Conservation (phyloP, 257 asterid species). For the Ilex asprella region DNA sequence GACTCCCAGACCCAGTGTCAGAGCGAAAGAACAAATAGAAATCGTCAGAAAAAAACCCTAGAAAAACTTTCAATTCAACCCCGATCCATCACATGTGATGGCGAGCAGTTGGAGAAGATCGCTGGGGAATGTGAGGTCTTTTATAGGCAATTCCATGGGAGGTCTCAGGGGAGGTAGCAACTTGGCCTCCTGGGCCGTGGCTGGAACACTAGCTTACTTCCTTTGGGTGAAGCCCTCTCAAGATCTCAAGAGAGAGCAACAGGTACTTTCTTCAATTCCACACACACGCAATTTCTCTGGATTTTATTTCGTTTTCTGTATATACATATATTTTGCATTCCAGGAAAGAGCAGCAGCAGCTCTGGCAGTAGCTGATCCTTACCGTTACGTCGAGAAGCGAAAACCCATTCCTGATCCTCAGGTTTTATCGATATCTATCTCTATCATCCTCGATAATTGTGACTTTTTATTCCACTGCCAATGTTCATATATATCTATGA, state of each 20-base stretch:
- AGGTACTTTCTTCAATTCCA: conserved; percentile 23
- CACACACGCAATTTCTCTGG: neutral
- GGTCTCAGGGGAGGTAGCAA: conserved; percentile 84
- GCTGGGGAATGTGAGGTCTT: conserved; percentile 63
- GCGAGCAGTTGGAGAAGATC: conserved; percentile 56
- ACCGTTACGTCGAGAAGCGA: conserved; percentile 69
- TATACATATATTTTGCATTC: neutral
- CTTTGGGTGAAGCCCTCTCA: conserved; percentile 93
- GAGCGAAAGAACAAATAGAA: too few relatives aligned
- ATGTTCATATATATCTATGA: too few relatives aligned
- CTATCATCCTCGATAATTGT: neutral
- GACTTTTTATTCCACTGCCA: too few relatives aligned
- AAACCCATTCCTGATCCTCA: conserved; percentile 90
- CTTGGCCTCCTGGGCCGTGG: conserved; percentile 85
- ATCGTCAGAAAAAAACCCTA: too few relatives aligned
- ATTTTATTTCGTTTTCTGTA: neutral
- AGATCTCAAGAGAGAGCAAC: conserved; percentile 73
- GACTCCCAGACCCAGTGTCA: too few relatives aligned
- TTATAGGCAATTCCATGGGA: conserved; percentile 70
- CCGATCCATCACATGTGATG: conserved; percentile 19
- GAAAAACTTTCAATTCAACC: too few relatives aligned
- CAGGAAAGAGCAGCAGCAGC: conserved; percentile 77
- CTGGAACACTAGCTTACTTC: conserved; percentile 95
- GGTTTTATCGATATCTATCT: conserved; percentile 23
- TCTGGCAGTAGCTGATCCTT: conserved; percentile 60